phyloP scores from a whole-genome alignment of 345 rosid genomes.

The Draba incana region DNA sequence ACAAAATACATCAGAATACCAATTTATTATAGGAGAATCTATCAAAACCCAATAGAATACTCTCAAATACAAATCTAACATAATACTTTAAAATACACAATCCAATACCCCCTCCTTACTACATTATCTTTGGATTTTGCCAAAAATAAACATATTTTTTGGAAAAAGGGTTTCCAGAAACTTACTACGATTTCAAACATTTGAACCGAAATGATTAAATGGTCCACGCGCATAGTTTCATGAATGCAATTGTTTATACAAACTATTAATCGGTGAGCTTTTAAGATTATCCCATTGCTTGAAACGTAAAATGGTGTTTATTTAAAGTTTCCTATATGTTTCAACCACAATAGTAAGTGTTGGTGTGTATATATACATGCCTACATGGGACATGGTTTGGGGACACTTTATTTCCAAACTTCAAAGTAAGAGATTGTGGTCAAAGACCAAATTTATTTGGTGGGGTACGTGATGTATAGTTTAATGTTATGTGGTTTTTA shows the following conservation, averaged over 20 bases:
- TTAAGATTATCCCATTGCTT: background rate
- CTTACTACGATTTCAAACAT: too few species aligned
- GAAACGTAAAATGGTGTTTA: background rate
- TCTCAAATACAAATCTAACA: too few species aligned
- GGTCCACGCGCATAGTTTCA: too few species aligned
- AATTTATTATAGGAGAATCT: too few species aligned
- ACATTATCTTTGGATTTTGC: too few species aligned
- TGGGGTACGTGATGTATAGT: conserved; percentile 4
- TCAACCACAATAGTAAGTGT: background rate
- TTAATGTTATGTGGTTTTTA: background rate
- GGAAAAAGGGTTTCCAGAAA: too few species aligned
- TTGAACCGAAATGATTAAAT: too few species aligned
- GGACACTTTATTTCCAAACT: conserved; percentile 11
- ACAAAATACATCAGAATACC: too few species aligned
- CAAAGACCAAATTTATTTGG: conserved; percentile 9
- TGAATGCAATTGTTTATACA: background rate
- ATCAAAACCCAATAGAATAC: too few species aligned
- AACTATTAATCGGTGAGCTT: background rate
- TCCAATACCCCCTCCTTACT: too few species aligned
- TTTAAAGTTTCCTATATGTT: background rate
- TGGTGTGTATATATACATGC: background rate
- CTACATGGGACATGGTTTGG: conserved; percentile 5
- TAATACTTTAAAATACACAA: too few species aligned
- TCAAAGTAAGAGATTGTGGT: conserved; percentile 10
- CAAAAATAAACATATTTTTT: too few species aligned